Conservation (phyloP, 768 basidiomycete genomes). For the Pholiota molesta region DNA sequence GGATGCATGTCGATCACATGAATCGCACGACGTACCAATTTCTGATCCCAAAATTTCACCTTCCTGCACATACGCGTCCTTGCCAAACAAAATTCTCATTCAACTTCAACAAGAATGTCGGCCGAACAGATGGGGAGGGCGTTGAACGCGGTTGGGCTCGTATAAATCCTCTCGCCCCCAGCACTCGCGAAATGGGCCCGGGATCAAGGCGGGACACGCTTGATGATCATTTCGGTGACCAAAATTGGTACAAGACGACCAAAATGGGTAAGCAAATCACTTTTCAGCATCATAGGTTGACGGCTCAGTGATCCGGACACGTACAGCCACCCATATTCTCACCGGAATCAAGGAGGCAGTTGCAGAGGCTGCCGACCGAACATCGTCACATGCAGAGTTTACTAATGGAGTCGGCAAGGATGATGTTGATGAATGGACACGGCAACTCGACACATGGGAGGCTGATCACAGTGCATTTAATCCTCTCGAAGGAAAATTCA, state of each 20-base stretch:
- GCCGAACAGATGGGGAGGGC: not conserved
- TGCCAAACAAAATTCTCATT: not conserved
- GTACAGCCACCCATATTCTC: not conserved
- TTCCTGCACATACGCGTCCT: not conserved
- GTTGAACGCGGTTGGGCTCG: slow-evolving; percentile 25
- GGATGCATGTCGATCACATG: not conserved
- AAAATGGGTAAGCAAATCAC: slow-evolving; percentile 11
- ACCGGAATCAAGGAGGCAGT: not conserved
- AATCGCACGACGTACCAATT: not conserved
- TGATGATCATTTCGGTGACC: slow-evolving; percentile 26
- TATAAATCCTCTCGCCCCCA: slow-evolving; percentile 25
- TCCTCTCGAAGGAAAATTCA: too few species aligned
- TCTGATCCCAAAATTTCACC: slow-evolving; percentile 1
- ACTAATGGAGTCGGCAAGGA: too few species aligned
- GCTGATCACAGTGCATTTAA: too few species aligned
- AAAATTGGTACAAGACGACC: slow-evolving; percentile 26
- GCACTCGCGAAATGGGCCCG: slow-evolving; percentile 33
- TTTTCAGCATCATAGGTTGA: not conserved
- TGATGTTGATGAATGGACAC: too few species aligned
- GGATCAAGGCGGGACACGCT: slow-evolving; percentile 26
- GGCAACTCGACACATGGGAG: too few species aligned
- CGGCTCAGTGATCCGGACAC: too few species aligned
- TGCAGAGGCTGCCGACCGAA: not conserved
- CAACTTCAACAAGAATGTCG: not conserved
- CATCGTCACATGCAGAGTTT: not conserved